Conservation (phyloP, 2,329 filamentous ascomycete species). For the Ceratocystis cacaofunesta region DNA sequence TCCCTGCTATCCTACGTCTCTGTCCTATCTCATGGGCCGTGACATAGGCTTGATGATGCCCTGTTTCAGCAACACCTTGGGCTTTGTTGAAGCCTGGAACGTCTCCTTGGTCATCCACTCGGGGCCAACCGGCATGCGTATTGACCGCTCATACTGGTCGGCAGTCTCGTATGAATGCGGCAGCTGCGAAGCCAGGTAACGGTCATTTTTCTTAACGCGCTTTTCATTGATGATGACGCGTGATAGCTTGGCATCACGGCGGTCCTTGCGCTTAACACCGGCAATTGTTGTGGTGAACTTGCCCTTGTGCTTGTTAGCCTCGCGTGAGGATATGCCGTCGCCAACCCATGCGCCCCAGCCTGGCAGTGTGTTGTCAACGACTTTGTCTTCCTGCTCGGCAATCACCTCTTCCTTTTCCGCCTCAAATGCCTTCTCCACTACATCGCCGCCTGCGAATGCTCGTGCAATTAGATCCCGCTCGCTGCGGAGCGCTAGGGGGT, state of each 20-base stretch:
- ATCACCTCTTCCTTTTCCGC: constrained; percentile 60
- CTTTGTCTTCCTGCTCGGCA: constrained; percentile 67
- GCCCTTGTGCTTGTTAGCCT: constrained; percentile 47
- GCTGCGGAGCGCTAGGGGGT: constrained; percentile 38
- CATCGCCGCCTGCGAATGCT: constrained; percentile 78
- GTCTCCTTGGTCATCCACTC: constrained; percentile 97
- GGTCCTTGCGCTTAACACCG: constrained; percentile 59
- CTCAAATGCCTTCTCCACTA: constrained; percentile 67
- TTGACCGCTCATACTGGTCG: constrained; percentile 77
- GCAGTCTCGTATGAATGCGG: constrained; percentile 81
- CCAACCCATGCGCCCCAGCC: constrained; percentile 93
- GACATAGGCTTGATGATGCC: constrained; percentile 79
- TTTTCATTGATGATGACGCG: constrained; percentile 90
- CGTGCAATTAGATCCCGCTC: constrained; percentile 58
- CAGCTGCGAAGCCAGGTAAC: constrained; percentile 69
- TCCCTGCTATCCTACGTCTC: too few relatives aligned
- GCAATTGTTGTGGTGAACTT: constrained; percentile 51
- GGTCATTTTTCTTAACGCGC: constrained; percentile 74
- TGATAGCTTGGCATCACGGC: constrained; percentile 69
- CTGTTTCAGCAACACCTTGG: constrained; percentile 77
- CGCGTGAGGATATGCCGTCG: constrained; percentile 58
- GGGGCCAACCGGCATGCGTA: constrained; percentile 74
- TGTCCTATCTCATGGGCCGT: constrained; percentile 42
- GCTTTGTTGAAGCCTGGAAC: constrained; percentile 80
- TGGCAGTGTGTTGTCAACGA: constrained; percentile 70